Evolutionary conservation across 139 green algal species (phyloP).

Genomic region (Limnomonas spitsbergensis): DNA sequence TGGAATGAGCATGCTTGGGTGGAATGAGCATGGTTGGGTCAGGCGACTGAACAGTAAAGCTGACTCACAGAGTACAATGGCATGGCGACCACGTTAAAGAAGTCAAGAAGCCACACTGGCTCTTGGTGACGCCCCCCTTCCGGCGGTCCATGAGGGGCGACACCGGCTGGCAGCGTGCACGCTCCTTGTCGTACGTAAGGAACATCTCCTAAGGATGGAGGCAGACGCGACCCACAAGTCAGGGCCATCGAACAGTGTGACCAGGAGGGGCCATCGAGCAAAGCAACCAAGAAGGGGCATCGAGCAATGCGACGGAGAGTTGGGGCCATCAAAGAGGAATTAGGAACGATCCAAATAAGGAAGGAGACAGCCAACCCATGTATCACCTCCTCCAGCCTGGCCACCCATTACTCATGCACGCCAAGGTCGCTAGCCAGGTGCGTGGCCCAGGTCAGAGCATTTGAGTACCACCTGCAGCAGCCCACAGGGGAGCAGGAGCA

Average conservation of each 20-base stretch:
- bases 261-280: neutral
- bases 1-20: neutral
- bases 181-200: conserved; percentile 47
- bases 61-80: neutral
- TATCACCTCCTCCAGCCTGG: conserved; percentile 36
- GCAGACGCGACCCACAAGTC: neutral
- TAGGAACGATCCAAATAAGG: neutral
- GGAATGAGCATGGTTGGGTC: neutral
- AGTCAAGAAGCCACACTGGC: conserved; percentile 48
- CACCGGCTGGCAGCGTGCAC: conserved; percentile 24
- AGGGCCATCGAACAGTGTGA: neutral
- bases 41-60: no score
- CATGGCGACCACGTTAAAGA: neutral
- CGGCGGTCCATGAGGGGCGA: conserved; percentile 49
- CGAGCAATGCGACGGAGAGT: neutral
- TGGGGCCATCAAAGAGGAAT: neutral
- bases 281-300: neutral
- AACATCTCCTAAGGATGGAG: conserved; percentile 32
- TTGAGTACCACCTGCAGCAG: conserved; percentile 52
- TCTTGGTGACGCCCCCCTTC: conserved; percentile 51
- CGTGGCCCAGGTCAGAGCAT: conserved; percentile 58
- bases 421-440: conserved; percentile 30
- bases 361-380: neutral
- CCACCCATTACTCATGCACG: conserved; percentile 52
- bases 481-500: no score